These are phyloP conservation scores for Diaporthe humulicola DNA, from an alignment of 2,329 filamentous ascomycete genomes.

Conservation along the genomic window DNA sequence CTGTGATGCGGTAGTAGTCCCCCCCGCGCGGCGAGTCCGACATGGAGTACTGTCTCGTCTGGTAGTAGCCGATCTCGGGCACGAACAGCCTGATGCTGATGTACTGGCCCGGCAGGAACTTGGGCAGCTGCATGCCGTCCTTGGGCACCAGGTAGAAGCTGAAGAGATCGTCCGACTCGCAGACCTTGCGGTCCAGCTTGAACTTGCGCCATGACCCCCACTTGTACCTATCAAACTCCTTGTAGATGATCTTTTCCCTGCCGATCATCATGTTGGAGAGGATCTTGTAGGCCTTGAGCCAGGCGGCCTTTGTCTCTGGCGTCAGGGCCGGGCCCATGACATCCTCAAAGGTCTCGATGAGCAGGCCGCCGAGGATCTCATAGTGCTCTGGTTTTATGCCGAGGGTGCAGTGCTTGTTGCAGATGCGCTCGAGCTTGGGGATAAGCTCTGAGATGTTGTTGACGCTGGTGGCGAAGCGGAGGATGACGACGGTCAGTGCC, in stretches of 20 bases:
- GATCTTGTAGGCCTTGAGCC: slow-evolving; percentile 77
- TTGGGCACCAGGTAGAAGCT: slow-evolving; percentile 75
- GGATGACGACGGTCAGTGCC: slow-evolving; percentile 71
- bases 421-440: slow-evolving; percentile 63
- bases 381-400: slow-evolving; percentile 76
- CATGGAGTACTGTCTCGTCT: slow-evolving; percentile 78
- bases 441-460: slow-evolving; percentile 65
- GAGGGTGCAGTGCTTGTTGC: slow-evolving; percentile 77
- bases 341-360: slow-evolving; percentile 73
- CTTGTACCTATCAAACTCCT: slow-evolving; percentile 58
- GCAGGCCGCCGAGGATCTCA: slow-evolving; percentile 73
- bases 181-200: slow-evolving; percentile 70
- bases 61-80: slow-evolving; percentile 65
- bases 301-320: slow-evolving; percentile 71
- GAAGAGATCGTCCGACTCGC: slow-evolving; percentile 74
- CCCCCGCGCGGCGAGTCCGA: slow-evolving; percentile 68
- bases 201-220: slow-evolving; percentile 77
- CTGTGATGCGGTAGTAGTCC: slow-evolving; percentile 73
- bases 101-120: slow-evolving; percentile 77
- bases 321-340: slow-evolving; percentile 75
- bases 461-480: slow-evolving; percentile 77
- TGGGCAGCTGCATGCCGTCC: slow-evolving; percentile 69
- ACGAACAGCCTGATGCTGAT: slow-evolving; percentile 71
- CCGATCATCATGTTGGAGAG: slow-evolving; percentile 77
- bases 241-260: slow-evolving; percentile 71